Conservation (phyloP, 352 stramenopile genomes). For the Globisporangium polare region DNA sequence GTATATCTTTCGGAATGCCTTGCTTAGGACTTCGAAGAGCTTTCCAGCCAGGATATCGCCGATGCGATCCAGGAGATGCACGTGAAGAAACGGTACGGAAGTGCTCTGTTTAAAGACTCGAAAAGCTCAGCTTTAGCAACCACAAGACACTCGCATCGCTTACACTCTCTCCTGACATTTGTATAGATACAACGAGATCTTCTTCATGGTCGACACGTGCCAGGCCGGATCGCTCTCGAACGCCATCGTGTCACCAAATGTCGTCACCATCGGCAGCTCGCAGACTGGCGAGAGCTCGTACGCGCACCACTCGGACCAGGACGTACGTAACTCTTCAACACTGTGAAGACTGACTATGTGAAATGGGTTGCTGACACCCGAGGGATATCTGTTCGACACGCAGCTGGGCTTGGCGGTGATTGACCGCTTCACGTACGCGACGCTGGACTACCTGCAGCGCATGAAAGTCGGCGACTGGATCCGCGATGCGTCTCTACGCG, state of each 20-base stretch:
- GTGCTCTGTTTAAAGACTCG: not conserved
- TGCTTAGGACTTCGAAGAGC: conserved; percentile 91
- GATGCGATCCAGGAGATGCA: conserved; percentile 94
- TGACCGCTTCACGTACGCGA: conserved; percentile 88
- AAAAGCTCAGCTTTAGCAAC: not conserved
- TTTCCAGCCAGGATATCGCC: conserved; percentile 93
- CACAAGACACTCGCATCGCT: too few species aligned
- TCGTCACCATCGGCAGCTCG: conserved; percentile 92
- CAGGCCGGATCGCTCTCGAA: conserved; percentile 93
- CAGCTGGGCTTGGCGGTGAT: conserved; percentile 85
- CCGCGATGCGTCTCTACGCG: conserved; percentile 49
- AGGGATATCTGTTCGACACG: too few species aligned
- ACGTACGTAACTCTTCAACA: conserved; percentile 26
- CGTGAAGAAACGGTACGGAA: conserved; percentile 77
- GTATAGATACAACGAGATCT: conserved; percentile 90
- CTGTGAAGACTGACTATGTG: not conserved
- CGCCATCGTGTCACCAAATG: conserved; percentile 83
- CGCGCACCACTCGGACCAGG: conserved; percentile 85
- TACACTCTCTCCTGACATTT: too few species aligned
- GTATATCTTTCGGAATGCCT: not conserved
- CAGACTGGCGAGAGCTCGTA: conserved; percentile 94
- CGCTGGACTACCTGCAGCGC: conserved; percentile 83
- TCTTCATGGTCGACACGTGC: conserved; percentile 98
- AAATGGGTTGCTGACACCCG: not conserved
- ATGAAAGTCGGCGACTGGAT: conserved; percentile 81